Conservation (phyloP, 805 yeast species). For the Teunomyces atbi region DNA sequence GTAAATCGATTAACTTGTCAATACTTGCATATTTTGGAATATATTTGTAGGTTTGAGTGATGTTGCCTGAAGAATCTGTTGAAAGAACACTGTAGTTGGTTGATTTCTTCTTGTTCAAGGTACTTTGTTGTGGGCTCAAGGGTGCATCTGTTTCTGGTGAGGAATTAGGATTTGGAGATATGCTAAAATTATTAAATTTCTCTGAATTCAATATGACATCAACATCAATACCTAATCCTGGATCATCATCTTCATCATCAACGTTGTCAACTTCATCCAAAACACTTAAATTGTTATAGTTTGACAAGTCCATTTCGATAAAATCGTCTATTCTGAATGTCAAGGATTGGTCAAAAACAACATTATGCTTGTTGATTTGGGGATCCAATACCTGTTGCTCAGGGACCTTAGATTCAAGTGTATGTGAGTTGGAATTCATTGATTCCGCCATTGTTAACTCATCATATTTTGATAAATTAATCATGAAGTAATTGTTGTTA, state of each 20-base stretch:
- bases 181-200: slow-evolving; percentile 32
- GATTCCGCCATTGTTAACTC: slow-evolving; percentile 17
- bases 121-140: not conserved
- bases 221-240: slow-evolving; percentile 42
- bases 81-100: slow-evolving; percentile 20
- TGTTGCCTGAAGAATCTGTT: slow-evolving; percentile 10
- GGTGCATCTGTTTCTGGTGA: not conserved
- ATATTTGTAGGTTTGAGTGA: slow-evolving; percentile 6
- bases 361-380: slow-evolving; percentile 19
- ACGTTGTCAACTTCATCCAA: slow-evolving; percentile 30
- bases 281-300: slow-evolving; percentile 13
- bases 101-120: slow-evolving; percentile 12
- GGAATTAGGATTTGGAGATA: slow-evolving; percentile 13
- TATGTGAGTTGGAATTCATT: not conserved
- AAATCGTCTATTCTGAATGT: slow-evolving; percentile 38
- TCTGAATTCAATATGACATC: slow-evolving; percentile 42
- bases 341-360: slow-evolving; percentile 30
- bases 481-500: slow-evolving; percentile 34
- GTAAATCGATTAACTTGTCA: slow-evolving; percentile 73
- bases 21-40: slow-evolving; percentile 51
- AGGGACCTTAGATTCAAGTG: slow-evolving; percentile 6
- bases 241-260: slow-evolving; percentile 35
- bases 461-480: slow-evolving; percentile 35
- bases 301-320: slow-evolving; percentile 18
- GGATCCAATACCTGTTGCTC: slow-evolving; percentile 15